phyloP scores from a whole-genome alignment of 2,329 filamentous ascomycete genomes.

The Apiospora saccharicola region DNA sequence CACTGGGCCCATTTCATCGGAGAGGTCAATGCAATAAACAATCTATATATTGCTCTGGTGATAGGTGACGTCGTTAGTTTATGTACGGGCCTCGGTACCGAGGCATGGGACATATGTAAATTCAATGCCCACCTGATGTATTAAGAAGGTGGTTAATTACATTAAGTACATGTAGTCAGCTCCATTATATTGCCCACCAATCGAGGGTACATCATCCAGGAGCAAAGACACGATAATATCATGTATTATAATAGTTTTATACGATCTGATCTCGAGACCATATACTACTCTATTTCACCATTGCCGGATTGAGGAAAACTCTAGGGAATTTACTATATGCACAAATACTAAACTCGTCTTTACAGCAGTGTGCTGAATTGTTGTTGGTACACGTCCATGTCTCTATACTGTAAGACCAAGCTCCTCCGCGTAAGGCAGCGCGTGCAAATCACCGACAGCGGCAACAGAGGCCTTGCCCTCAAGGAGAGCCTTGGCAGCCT shows the following conservation, averaged over 20 bases:
- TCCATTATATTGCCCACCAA: not conserved
- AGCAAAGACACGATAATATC: not conserved
- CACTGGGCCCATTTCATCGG: not conserved
- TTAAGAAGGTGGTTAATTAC: not conserved
- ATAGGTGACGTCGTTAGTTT: too few species aligned
- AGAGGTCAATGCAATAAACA: not conserved
- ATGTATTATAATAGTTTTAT: not conserved
- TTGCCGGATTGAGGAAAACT: conserved; percentile 37
- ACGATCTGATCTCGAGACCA: not conserved
- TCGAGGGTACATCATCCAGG: not conserved
- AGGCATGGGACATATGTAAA: too few species aligned
- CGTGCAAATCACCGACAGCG: conserved; percentile 88
- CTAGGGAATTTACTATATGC: conserved; percentile 55
- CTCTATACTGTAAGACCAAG: conserved; percentile 92
- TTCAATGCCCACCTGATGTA: too few species aligned
- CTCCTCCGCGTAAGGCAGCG: conserved; percentile 92
- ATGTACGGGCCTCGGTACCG: too few species aligned
- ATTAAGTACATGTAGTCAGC: not conserved
- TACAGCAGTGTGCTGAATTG: conserved; percentile 48
- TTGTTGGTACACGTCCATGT: conserved; percentile 52
- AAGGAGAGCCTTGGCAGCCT: conserved; percentile 89
- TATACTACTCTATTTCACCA: conserved; percentile 3
- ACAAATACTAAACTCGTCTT: conserved; percentile 49
- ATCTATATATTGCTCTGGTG: too few species aligned
- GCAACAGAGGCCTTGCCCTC: conserved; percentile 89